Evolutionary conservation across 768 basidiomycete species (phyloP), one percentile per base, ranked within the genome.

Genomic region (Termitomyces sp.): DNA sequence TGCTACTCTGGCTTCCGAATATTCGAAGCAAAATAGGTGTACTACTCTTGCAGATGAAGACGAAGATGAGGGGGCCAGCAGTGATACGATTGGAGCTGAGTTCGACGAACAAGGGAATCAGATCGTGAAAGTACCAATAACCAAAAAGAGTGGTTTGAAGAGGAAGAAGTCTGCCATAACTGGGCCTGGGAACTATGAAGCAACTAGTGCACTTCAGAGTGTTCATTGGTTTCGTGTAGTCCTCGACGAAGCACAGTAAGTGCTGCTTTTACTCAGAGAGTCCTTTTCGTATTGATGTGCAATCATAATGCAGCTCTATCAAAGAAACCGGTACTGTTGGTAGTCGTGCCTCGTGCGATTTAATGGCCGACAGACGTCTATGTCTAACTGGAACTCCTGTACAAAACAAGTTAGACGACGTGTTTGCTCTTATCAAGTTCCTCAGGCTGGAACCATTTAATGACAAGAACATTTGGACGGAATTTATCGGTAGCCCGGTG

Each of bases 301-400:
- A 26, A 33, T 53, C 12, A 20, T 57, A 6, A n/a, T n/a, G n/a
- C 62, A 98, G 96, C 65, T 97, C 87, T 57, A 99, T 99, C 75
- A 99, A 99, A 72, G 96, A 98, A 72, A 88, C 92, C 6, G 81
- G 84, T 24, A 99, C 97, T 1, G 92, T 98, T 44, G 95, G 90
- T 45, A 94, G 94, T 61, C 86, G 92, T 56, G 97, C 97, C 7
- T 94, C 90, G 13, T 98, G 97, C 72, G 94, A 97, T 70, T 81
- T 99, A 50, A 82, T 89, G 71, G 93, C 97, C 16, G 92, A 98
- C 68, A 86, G 97, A 53, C 86, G 97, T 16, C 77, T 98, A 44
- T 95, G 93, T 70, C 77, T 99, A 41, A 95, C 95, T n/a, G 97
- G 97, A 56, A 99, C 97, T 8, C 97, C 97, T 1, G 94, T 99